Percentiles rank a stretch among this genome's conserved stretches.
phyloP scores from a whole-genome alignment of 768 basidiomycete genomes.

The Leucosporidium creatinivorum region DNA sequence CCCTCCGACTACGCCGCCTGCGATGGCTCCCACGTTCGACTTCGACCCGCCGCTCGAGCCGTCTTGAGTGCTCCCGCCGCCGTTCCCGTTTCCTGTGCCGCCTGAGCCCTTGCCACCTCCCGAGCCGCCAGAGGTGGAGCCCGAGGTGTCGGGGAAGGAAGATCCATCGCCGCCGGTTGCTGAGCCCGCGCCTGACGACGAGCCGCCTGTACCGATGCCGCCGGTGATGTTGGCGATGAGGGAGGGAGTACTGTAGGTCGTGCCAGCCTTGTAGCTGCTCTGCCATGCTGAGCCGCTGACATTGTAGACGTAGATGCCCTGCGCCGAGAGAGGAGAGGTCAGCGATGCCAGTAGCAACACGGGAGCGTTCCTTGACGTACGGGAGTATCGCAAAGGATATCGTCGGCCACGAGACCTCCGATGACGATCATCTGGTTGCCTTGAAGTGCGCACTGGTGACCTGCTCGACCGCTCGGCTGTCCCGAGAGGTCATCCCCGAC shows the following conservation, averaged over 20 bases:
- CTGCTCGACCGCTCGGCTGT: constrained; percentile 19
- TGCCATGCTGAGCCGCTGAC: constrained; percentile 4
- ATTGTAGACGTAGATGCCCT: constrained; percentile 26
- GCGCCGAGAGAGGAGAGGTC: background rate
- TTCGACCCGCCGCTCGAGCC: background rate
- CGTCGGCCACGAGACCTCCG: constrained; percentile 21
- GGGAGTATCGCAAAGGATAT: constrained; percentile 34
- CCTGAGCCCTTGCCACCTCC: background rate
- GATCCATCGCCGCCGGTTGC: constrained; percentile 17
- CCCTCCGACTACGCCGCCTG: constrained; percentile 31
- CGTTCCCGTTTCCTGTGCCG: background rate
- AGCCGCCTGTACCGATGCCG: constrained; percentile 27
- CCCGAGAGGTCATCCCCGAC: constrained; percentile 19
- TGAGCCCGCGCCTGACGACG: constrained; percentile 17
- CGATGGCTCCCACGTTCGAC: constrained; percentile 19
- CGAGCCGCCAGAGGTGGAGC: background rate
- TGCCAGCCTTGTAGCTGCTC: constrained; percentile 1
- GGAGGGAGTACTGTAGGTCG: constrained; percentile 18
- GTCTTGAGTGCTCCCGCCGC: background rate
- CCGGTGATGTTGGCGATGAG: constrained; percentile 33
- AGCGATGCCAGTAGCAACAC: too few species aligned
- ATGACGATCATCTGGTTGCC: constrained; percentile 33
- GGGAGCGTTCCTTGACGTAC: too few species aligned
- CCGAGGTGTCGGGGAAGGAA: constrained; percentile 22
- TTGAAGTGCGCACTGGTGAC: constrained; percentile 20